phyloP scores from a whole-genome alignment of 305 asterid genomes.

The Euphrasia arctica region DNA sequence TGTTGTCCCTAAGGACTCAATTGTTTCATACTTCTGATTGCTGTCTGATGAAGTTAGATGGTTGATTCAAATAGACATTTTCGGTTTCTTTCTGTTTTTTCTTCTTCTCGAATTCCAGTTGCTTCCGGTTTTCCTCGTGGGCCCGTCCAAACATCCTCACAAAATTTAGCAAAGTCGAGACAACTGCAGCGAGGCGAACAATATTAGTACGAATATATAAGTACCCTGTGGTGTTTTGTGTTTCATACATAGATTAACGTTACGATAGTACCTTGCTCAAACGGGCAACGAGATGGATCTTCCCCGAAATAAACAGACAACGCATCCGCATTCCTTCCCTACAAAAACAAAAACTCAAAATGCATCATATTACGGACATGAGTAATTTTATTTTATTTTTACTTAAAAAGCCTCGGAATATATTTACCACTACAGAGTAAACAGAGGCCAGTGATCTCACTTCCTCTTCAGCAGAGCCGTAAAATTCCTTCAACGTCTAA shows the following conservation, averaged over 20 bases:
- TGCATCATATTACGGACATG: slow-evolving; percentile 15
- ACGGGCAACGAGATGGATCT: slow-evolving; percentile 84
- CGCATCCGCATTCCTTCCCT: slow-evolving; percentile 91
- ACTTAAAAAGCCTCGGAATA: slow-evolving; percentile 10
- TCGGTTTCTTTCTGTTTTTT: slow-evolving; percentile 62
- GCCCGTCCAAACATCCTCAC: slow-evolving; percentile 71
- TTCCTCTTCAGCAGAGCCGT: slow-evolving; percentile 60
- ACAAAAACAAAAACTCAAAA: slow-evolving; percentile 23
- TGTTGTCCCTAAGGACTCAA: too few species aligned
- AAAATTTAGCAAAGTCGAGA: slow-evolving; percentile 66
- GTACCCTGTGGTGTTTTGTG: too few species aligned
- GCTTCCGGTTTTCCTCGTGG: slow-evolving; percentile 75
- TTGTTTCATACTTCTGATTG: not conserved
- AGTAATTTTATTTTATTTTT: not conserved
- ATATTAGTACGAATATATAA: not conserved
- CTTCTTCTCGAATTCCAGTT: slow-evolving; percentile 68
- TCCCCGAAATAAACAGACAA: slow-evolving; percentile 79
- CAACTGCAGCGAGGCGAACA: slow-evolving; percentile 42
- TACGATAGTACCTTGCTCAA: slow-evolving; percentile 69
- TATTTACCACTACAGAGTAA: slow-evolving; percentile 73
- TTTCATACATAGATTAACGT: too few species aligned
- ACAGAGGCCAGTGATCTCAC: slow-evolving; percentile 73
- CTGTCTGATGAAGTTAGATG: not conserved
- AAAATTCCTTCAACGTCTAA: slow-evolving; percentile 67
- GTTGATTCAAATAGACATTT: slow-evolving; percentile 19